These are phyloP conservation scores for Tephrocybe sp. DNA, from an alignment of 768 basidiomycete genomes.

Conservation along the genomic window DNA sequence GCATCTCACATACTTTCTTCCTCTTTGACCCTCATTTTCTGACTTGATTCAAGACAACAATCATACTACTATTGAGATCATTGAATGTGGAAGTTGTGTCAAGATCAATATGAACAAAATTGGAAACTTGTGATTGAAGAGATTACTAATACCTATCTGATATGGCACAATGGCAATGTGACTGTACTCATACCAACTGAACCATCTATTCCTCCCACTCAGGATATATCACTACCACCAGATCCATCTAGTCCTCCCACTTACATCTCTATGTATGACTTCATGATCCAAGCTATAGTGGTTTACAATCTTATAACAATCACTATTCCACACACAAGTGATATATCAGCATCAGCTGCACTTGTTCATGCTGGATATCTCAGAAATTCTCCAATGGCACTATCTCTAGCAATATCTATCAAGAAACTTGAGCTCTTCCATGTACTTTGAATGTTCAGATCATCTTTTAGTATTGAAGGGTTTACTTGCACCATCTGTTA, in stretches of 20 bases:
- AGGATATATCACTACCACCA: background rate
- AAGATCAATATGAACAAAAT: background rate
- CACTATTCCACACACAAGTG: constrained; percentile 1
- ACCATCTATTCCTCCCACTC: background rate
- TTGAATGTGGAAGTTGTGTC: constrained; percentile 10
- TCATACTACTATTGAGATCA: constrained; percentile 8
- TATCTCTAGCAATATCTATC: constrained; percentile 21
- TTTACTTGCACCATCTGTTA: constrained; percentile 26
- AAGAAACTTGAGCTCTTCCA: constrained; percentile 23
- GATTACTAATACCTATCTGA: constrained; percentile 2
- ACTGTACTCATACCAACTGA: too few species aligned
- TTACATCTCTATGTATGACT: background rate
- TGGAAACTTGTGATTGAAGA: constrained; percentile 11
- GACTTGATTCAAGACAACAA: background rate
- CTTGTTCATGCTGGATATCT: constrained; percentile 21
- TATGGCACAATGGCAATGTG: background rate
- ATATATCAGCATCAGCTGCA: constrained; percentile 4
- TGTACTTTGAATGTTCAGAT: constrained; percentile 12
- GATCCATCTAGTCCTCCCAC: background rate
- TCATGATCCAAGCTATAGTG: constrained; percentile 16
- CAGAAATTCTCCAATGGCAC: constrained; percentile 13
- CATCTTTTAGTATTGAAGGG: constrained; percentile 23
- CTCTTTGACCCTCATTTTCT: background rate
- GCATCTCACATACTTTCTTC: background rate
- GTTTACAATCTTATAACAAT: constrained; percentile 13